These are phyloP conservation scores for Lachnellula occidentalis DNA, from an alignment of 2,329 filamentous ascomycete genomes.

Conservation along the genomic window DNA sequence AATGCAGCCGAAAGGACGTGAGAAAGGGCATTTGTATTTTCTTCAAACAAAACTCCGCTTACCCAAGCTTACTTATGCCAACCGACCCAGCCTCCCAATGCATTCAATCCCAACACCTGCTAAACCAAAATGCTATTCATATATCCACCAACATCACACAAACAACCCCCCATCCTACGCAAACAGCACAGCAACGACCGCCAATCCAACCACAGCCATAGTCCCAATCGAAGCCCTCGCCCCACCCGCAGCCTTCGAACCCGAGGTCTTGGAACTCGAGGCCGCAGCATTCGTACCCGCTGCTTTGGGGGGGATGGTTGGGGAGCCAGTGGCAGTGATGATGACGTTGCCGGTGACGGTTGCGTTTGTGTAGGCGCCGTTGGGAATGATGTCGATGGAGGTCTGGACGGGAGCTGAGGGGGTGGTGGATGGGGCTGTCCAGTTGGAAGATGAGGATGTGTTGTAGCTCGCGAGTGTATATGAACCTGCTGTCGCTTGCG, in stretches of 20 bases:
- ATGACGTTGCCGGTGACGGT: background rate
- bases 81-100: no score
- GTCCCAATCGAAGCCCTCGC: background rate
- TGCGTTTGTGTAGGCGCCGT: background rate
- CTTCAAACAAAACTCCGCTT: no score
- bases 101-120: no score
- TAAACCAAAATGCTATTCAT: no score
- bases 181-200: background rate
- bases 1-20: no score
- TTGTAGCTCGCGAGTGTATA: no score
- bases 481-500: no score
- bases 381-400: background rate
- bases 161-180: background rate
- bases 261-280: background rate
- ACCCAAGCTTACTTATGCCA: no score
- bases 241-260: background rate
- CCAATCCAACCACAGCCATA: background rate
- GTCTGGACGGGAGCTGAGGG: background rate
- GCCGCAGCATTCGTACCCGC: background rate
- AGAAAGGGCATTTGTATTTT: no score
- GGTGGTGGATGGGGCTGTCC: background rate
- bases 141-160: no score
- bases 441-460: no score
- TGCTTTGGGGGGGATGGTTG: background rate
- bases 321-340: background rate